A percentile compares a stretch with the other conserved stretches of the same genome.
These are phyloP conservation scores for Sungouiozyma ichnusensis DNA, from an alignment of 805 yeast species.

Conservation along the genomic window DNA sequence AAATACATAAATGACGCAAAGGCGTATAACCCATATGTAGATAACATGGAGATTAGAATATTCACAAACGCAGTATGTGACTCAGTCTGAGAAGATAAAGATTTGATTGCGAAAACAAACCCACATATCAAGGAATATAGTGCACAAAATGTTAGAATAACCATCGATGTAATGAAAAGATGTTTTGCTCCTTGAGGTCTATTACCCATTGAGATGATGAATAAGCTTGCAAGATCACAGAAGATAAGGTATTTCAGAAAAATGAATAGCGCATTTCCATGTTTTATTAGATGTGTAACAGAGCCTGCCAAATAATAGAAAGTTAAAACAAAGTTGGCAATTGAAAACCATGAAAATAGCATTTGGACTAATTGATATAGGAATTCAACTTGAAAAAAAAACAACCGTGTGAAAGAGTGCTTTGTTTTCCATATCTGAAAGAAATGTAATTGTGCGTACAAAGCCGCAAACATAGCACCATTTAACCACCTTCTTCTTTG, in stretches of 20 bases:
- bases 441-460: constrained; percentile 79
- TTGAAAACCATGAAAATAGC: constrained; percentile 82
- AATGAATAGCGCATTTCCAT: constrained; percentile 75
- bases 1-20: constrained; percentile 74
- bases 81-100: constrained; percentile 33
- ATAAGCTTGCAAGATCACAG: constrained; percentile 75
- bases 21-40: constrained; percentile 85
- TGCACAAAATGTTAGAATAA: constrained; percentile 67
- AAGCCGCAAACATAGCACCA: constrained; percentile 95
- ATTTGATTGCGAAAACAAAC: constrained; percentile 58
- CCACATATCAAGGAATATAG: constrained; percentile 76
- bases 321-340: constrained; percentile 84
- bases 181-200: constrained; percentile 93
- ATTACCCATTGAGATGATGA: constrained; percentile 91
- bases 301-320: constrained; percentile 91
- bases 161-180: constrained; percentile 62
- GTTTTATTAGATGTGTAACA: constrained; percentile 42
- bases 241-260: constrained; percentile 78
- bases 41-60: constrained; percentile 70
- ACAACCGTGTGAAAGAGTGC: constrained; percentile 71
- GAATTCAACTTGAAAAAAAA: constrained; percentile 78
- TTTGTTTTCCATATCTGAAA: constrained; percentile 80
- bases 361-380: constrained; percentile 73
- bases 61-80: constrained; percentile 51
- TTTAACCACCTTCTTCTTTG: constrained; percentile 98